phyloP scores from a whole-genome alignment of 305 asterid species.

The Fraxinus platypoda region DNA sequence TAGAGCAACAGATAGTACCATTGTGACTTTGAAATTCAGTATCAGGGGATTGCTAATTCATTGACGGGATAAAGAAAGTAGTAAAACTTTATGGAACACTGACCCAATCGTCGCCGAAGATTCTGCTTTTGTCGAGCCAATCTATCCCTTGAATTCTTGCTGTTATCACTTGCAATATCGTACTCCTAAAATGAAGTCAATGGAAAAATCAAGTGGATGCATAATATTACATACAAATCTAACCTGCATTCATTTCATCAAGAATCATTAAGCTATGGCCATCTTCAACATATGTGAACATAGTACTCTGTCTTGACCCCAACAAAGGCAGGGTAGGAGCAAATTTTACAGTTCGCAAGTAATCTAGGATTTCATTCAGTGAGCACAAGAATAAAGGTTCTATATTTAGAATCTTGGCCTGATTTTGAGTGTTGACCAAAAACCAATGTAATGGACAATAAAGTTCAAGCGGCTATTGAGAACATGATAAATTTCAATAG shows the following conservation, averaged over 20 bases:
- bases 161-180: constrained; percentile 73
- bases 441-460: not conserved
- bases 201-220: constrained; percentile 25
- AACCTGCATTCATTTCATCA: constrained; percentile 9
- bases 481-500: not conserved
- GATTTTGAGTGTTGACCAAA: not conserved
- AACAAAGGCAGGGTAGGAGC: not conserved
- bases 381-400: not conserved
- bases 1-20: not conserved
- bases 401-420: not conserved
- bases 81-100: constrained; percentile 24
- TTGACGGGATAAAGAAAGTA: not conserved
- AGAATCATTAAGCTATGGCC: constrained; percentile 12
- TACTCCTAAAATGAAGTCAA: constrained; percentile 65
- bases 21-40: not conserved
- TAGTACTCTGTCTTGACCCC: not conserved
- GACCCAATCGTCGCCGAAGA: constrained; percentile 87
- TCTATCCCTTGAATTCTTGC: constrained; percentile 85
- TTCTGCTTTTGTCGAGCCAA: constrained; percentile 91
- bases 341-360: not conserved
- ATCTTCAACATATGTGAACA: constrained; percentile 2
- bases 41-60: not conserved
- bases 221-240: constrained; percentile 11
- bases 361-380: not conserved
- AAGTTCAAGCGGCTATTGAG: not conserved